Conservation (phyloP, 75 land plant genomes). For the Chamaecyparis obtusa region DNA sequence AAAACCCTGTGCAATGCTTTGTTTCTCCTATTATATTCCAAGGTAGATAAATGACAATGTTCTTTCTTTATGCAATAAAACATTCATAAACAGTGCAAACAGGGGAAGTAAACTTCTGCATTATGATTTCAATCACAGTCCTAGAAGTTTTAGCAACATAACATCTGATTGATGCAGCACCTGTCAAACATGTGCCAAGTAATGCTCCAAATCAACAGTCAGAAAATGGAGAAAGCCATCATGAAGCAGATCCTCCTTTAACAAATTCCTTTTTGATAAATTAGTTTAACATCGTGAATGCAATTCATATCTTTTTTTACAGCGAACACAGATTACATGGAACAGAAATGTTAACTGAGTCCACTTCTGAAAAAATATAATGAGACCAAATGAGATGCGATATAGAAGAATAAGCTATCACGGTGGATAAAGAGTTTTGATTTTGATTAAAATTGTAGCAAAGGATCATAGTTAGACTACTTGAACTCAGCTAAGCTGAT, state of each 20-base stretch:
- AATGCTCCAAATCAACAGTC: no score
- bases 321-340: background rate
- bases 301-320: background rate
- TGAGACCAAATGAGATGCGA: background rate
- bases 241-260: background rate
- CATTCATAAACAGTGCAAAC: background rate
- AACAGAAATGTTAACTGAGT: background rate
- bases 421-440: background rate
- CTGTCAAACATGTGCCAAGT: background rate
- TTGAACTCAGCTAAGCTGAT: no score
- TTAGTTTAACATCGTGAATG: background rate
- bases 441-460: background rate
- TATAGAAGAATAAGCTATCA: background rate
- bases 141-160: background rate
- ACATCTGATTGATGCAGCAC: background rate
- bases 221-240: no score
- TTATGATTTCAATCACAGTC: background rate
- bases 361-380: background rate
- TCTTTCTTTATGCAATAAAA: background rate
- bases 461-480: background rate
- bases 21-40: background rate
- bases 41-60: background rate
- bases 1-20: background rate
- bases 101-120: background rate
- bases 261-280: no score